Conservation (phyloP, 768 basidiomycete species). For the Lactarius hengduanensis region DNA sequence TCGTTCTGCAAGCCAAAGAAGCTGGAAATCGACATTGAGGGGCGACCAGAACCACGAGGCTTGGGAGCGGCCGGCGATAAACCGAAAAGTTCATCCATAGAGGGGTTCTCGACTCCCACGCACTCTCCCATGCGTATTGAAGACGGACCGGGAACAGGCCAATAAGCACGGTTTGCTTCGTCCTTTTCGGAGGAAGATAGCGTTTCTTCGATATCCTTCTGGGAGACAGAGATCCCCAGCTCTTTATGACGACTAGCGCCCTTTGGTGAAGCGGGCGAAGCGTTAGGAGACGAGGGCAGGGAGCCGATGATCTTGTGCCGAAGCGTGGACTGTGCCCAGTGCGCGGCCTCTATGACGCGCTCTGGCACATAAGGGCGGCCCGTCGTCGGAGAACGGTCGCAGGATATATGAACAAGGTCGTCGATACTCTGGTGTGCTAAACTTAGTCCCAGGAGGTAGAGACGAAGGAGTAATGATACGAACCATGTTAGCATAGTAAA, state of each 20-base stretch:
- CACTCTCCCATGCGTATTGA: conserved; percentile 76
- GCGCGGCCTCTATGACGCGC: conserved; percentile 65
- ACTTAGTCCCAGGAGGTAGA: conserved; percentile 12
- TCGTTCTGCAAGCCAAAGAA: conserved; percentile 63
- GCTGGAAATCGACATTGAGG: conserved; percentile 45
- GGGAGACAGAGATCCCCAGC: conserved; percentile 58
- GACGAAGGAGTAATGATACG: conserved; percentile 29
- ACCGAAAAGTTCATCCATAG: conserved; percentile 73
- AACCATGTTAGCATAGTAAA: conserved; percentile 89
- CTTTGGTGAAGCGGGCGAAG: conserved; percentile 38
- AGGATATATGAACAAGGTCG: conserved; percentile 70
- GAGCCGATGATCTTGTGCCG: conserved; percentile 53
- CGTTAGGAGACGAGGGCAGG: conserved; percentile 35
- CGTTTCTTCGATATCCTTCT: conserved; percentile 48
- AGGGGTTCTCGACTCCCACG: conserved; percentile 48
- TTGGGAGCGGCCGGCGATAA: conserved; percentile 30
- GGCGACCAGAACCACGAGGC: conserved; percentile 32
- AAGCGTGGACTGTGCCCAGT: conserved; percentile 76
- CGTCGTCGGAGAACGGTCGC: conserved; percentile 72
- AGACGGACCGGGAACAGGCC: conserved; percentile 64
- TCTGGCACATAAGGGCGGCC: conserved; percentile 67
- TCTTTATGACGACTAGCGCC: conserved; percentile 51
- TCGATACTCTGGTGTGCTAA: conserved; percentile 59
- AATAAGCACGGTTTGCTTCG: conserved; percentile 45
- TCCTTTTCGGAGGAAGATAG: conserved; percentile 32